Evolutionary conservation across 345 rosid species (phyloP).

Genomic region (Eucalyptus erythrocorys): DNA sequence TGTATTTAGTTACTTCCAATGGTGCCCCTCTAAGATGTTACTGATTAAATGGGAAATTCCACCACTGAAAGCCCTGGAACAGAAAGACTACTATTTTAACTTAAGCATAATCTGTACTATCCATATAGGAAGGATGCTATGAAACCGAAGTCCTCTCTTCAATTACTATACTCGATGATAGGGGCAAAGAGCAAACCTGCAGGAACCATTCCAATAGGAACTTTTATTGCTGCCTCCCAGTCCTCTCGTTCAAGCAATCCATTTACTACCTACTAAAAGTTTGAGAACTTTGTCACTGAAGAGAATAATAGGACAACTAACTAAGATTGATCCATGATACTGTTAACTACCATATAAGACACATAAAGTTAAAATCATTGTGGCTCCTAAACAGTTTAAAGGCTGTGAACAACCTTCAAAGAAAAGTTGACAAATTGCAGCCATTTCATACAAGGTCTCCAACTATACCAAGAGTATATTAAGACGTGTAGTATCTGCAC

Average conservation of each 20-base stretch:
- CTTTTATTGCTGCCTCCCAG: conserved; percentile 67
- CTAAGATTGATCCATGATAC: not conserved
- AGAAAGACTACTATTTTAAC: not conserved
- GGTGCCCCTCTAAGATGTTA: not conserved
- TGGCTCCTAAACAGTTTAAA: not conserved
- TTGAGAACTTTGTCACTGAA: not conserved
- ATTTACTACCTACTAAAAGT: conserved; percentile 86
- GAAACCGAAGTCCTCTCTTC: not conserved
- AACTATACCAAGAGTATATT: not conserved
- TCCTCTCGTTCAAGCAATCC: conserved; percentile 89
- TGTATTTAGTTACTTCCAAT: not conserved
- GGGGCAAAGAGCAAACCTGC: conserved; percentile 44
- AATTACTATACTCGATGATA: not conserved
- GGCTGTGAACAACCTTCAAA: not conserved
- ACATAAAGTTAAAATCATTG: not conserved
- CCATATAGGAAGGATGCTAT: not conserved
- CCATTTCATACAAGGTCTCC: not conserved
- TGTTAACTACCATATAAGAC: not conserved
- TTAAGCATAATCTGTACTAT: not conserved
- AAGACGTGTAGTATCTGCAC: not conserved
- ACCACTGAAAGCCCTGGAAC: not conserved
- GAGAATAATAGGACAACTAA: not conserved
- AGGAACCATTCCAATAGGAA: conserved; percentile 81
- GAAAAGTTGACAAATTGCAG: not conserved
- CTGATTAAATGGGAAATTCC: not conserved